phyloP scores from a whole-genome alignment of 345 rosid genomes.

The Linum tenue region DNA sequence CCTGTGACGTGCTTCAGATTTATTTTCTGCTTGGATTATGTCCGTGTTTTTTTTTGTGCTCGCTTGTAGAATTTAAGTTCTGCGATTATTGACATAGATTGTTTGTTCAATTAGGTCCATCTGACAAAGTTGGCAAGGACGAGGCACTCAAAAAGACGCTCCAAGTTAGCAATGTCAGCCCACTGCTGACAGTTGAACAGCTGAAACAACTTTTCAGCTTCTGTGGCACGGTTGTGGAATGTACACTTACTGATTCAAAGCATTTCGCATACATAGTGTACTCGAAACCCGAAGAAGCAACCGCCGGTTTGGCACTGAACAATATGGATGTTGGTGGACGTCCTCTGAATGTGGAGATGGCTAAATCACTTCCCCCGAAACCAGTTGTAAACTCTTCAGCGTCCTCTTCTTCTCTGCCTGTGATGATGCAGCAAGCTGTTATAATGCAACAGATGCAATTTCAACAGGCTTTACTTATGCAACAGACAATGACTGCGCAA shows the following conservation, averaged over 20 bases:
- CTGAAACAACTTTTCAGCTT: constrained; percentile 85
- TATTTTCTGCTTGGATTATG: not conserved
- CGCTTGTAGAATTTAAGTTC: not conserved
- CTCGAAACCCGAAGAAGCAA: constrained; percentile 80
- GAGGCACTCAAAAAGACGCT: constrained; percentile 67
- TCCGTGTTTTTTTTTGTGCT: constrained; percentile 1
- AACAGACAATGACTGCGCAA: constrained; percentile 86
- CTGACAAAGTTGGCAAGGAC: constrained; percentile 43
- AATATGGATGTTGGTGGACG: constrained; percentile 92
- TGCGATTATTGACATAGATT: constrained; percentile 4
- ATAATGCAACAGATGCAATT: constrained; percentile 98
- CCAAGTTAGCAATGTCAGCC: constrained; percentile 96
- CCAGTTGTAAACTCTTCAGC: constrained; percentile 41
- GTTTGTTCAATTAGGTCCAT: constrained; percentile 38
- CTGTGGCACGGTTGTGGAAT: constrained; percentile 82
- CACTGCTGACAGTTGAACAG: constrained; percentile 82
- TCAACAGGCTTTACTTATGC: constrained; percentile 96
- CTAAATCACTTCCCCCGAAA: constrained; percentile 82
- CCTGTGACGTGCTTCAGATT: not conserved
- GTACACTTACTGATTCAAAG: constrained; percentile 77
- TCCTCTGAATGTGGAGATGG: constrained; percentile 92
- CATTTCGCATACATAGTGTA: constrained; percentile 86
- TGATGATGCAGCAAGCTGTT: constrained; percentile 99
- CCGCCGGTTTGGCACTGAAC: constrained; percentile 82
- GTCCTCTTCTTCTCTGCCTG: constrained; percentile 74